Conservation (phyloP, 2,329 filamentous ascomycete genomes). For the Epichloe brachyelytri region DNA sequence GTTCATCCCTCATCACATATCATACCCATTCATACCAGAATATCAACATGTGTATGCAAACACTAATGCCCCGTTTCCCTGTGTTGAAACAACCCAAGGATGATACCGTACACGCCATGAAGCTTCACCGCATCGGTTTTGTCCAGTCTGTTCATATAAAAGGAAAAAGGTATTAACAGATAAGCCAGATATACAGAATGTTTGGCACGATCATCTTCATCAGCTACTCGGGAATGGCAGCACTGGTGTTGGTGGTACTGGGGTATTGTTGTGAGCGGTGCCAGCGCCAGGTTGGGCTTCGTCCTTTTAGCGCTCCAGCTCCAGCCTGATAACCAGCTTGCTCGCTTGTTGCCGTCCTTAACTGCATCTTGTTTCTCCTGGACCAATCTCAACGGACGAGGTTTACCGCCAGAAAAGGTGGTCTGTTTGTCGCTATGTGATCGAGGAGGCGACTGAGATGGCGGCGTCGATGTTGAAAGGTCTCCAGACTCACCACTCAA, state of each 20-base stretch:
- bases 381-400: conserved; percentile 75
- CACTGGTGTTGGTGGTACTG: conserved; percentile 19
- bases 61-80: background rate
- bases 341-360: conserved; percentile 40
- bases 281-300: conserved; percentile 16
- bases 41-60: background rate
- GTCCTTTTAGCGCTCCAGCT: conserved; percentile 36
- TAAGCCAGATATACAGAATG: background rate
- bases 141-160: background rate
- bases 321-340: conserved; percentile 53
- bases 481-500: conserved; percentile 55
- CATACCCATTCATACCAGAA: background rate
- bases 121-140: background rate
- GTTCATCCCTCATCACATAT: background rate
- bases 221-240: conserved; percentile 22
- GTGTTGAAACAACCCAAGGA: background rate
- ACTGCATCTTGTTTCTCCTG: conserved; percentile 54
- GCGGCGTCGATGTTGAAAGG: conserved; percentile 28
- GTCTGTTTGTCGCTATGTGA: conserved; percentile 40
- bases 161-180: background rate
- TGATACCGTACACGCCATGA: background rate
- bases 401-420: conserved; percentile 53
- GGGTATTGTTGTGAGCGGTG: conserved; percentile 16
- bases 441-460: conserved; percentile 40
- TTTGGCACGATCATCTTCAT: background rate